Base-by-base conservation (phyloP, 805 yeast genomes). In the Yarrowia sp. region DNA sequence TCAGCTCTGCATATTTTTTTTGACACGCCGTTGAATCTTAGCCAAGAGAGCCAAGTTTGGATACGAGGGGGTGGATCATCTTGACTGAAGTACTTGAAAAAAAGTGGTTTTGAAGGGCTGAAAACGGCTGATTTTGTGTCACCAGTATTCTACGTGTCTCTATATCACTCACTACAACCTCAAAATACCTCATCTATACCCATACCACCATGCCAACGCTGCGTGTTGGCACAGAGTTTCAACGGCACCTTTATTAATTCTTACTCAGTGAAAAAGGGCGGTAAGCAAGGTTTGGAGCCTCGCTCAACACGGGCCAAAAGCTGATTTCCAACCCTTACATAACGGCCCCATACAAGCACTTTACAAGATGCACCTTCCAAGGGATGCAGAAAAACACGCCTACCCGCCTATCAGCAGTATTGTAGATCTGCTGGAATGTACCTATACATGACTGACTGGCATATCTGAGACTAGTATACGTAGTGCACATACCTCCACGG, bases 261-360 rank as follows among this genome's bases (percentile, higher is more conserved):
- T 48, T 48, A 48, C 55, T 31, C 41, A 48, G 28, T 5, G 28
- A 22, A 22, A 22, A 22, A 22, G 28, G 3, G 28, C 28, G 38
- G 10, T 35, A 35, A 35, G 38, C 38, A 35, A 35, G 38, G 38
- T 35, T 35, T 35, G 38, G 28, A 22, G 28, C 28, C 28, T 35
- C 38, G 2, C 10, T 10, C 8, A 3, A 35, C 13, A 11, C 38
- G 38, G 38, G 10, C 38, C 38, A 13, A 18, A 48, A 41, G 28
- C 41, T 35, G 55, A 48, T 48, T 48, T 48, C 55, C 55, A 48
- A 48, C 55, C 41, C 55, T 48, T 48, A 48, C 55, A 48, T 48
- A 48, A 48, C 41, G 13, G 5, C 28, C 28, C 28, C n/a, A n/a
- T 22, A 3, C 28, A 22, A 22, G 28, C 5, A 5, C 28, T 3